Conservation (phyloP, 305 asterid species). For the Coffea humblotiana region DNA sequence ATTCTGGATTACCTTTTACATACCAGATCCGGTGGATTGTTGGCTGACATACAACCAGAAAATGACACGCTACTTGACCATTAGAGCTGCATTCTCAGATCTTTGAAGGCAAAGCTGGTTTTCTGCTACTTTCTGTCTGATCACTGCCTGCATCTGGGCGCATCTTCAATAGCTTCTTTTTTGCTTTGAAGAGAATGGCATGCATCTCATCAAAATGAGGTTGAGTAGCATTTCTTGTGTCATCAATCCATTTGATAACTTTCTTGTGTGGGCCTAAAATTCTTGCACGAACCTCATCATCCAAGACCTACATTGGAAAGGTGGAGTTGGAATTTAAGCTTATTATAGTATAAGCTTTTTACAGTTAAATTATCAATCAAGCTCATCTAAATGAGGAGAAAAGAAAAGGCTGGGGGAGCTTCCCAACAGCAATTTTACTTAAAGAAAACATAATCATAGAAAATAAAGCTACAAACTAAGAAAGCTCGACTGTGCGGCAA, state of each 20-base stretch:
- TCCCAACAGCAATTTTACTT: neutral
- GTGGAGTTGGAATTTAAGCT: neutral
- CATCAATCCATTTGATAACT: conserved; percentile 73
- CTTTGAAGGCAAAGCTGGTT: conserved; percentile 35
- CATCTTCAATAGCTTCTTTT: conserved; percentile 43
- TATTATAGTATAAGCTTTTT: neutral
- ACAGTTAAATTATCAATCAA: neutral
- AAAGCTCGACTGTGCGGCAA: neutral
- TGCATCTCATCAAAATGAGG: conserved; percentile 81
- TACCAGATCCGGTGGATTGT: neutral
- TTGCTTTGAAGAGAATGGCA: conserved; percentile 36
- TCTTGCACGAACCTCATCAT: conserved; percentile 47
- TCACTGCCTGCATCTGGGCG: conserved; percentile 25
- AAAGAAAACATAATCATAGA: neutral
- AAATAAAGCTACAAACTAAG: neutral
- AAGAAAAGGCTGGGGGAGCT: neutral
- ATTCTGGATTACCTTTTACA: neutral
- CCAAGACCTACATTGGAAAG: conserved; percentile 38
- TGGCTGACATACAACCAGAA: neutral
- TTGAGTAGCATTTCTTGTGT: conserved; percentile 55
- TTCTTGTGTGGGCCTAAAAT: conserved; percentile 56
- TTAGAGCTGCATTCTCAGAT: conserved; percentile 22
- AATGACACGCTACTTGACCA: neutral
- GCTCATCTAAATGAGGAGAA: too few relatives aligned
- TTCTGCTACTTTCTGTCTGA: conserved; percentile 12